Conservation (phyloP, 73 alveolate genomes). For the Tetrahymena malaccensis region DNA sequence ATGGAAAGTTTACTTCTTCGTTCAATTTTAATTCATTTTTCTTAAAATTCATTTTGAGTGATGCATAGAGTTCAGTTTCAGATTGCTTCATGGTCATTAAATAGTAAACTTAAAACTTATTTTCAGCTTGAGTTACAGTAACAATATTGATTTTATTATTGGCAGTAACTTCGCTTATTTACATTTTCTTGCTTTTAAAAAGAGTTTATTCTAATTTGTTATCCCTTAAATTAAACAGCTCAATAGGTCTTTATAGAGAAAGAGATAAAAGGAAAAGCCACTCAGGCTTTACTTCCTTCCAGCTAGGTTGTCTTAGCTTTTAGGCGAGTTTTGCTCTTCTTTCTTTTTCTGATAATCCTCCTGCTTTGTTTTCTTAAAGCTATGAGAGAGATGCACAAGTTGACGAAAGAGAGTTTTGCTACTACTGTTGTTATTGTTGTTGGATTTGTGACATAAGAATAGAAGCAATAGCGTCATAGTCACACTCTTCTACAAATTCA, state of each 20-base stretch:
- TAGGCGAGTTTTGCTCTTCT: background rate
- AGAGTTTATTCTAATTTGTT: background rate
- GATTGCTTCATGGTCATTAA: background rate
- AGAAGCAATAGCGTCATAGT: background rate
- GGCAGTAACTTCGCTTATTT: background rate
- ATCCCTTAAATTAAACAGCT: background rate
- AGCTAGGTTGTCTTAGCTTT: background rate
- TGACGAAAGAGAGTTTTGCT: background rate
- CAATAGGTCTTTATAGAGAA: background rate
- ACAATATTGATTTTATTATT: background rate
- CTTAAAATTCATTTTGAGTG: background rate
- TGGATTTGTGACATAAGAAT: background rate
- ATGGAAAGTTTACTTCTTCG: background rate
- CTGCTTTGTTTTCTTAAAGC: background rate
- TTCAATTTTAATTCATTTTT: background rate
- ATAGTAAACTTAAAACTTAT: background rate
- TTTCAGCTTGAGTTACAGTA: background rate
- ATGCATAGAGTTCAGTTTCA: background rate
- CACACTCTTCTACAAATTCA: background rate
- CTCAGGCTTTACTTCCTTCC: background rate
- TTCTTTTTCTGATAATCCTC: background rate
- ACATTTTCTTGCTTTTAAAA: background rate
- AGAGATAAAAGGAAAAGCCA: background rate
- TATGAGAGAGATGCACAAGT: background rate
- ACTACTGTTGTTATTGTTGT: background rate